Percentiles rank a stretch among this genome's conserved stretches.
phyloP scores from a whole-genome alignment of 768 basidiomycete species.

The Podaxis pistillaris region DNA sequence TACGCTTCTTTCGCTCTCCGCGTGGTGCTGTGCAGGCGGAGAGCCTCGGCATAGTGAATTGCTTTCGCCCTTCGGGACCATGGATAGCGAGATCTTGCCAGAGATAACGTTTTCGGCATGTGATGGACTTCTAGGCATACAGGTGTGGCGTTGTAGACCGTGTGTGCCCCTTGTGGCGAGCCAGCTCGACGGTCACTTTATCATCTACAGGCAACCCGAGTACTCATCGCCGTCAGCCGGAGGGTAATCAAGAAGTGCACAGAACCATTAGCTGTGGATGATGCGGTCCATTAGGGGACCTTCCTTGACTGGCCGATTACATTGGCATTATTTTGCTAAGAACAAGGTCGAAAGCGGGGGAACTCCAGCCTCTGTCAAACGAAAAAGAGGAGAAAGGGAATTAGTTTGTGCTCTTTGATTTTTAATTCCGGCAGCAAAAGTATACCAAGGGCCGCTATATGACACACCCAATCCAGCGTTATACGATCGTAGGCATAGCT shows the following conservation, averaged over 20 bases:
- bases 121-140: conserved; percentile 46
- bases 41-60: conserved; percentile 53
- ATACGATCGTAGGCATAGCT: neutral
- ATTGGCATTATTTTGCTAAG: neutral
- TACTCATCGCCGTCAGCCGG: conserved; percentile 49
- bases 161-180: conserved; percentile 59
- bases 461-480: neutral
- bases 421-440: neutral
- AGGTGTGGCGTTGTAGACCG: conserved; percentile 47
- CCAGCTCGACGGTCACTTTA: conserved; percentile 49
- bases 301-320: conserved; percentile 51
- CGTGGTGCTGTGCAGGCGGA: conserved; percentile 48
- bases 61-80: conserved; percentile 37
- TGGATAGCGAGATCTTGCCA: conserved; percentile 16
- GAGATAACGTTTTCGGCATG: neutral
- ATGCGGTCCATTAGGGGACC: conserved; percentile 39
- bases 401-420: neutral
- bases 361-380: neutral
- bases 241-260: conserved; percentile 54
- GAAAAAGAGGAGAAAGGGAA: neutral
- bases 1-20: conserved; percentile 48
- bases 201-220: conserved; percentile 60
- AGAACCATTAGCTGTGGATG: conserved; percentile 64
- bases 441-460: neutral
- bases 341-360: conserved; percentile 19